These are phyloP conservation scores for Penicilliopsis zonata DNA, from an alignment of 495 filamentous ascomycete species.

Conservation along the genomic window DNA sequence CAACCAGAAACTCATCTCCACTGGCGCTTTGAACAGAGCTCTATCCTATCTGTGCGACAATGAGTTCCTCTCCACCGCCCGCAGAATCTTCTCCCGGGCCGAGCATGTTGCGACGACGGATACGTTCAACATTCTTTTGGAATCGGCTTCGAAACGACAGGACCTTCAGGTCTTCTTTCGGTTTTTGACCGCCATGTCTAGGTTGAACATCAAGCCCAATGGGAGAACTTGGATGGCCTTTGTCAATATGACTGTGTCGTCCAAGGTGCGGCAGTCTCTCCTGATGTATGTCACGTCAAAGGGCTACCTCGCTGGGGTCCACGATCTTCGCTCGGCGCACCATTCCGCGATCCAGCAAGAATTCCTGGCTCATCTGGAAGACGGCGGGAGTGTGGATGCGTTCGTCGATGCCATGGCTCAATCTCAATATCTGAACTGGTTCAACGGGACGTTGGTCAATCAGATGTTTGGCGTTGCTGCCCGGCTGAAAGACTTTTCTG, in stretches of 20 bases:
- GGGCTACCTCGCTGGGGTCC: slow-evolving; percentile 15
- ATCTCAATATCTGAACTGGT: slow-evolving; percentile 20
- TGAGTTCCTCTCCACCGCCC: slow-evolving; percentile 15
- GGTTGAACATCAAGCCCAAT: slow-evolving; percentile 24
- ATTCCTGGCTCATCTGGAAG: slow-evolving; percentile 20
- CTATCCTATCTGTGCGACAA: slow-evolving; percentile 23
- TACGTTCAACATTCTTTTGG: slow-evolving; percentile 34
- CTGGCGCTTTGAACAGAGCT: slow-evolving; percentile 28
- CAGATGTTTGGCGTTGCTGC: slow-evolving; percentile 22
- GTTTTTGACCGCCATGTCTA: slow-evolving; percentile 21
- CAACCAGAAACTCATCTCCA: slow-evolving; percentile 18
- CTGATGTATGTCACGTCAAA: slow-evolving; percentile 21
- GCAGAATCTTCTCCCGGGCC: slow-evolving; percentile 15
- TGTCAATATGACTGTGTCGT: slow-evolving; percentile 18
- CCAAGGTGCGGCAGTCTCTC: slow-evolving; percentile 18
- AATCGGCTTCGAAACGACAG: slow-evolving; percentile 19
- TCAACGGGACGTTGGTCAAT: slow-evolving; percentile 19
- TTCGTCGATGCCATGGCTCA: slow-evolving; percentile 22
- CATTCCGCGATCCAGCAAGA: slow-evolving; percentile 21
- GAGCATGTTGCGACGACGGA: slow-evolving; percentile 26
- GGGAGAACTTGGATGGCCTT: slow-evolving; percentile 32
- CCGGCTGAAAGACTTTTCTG: slow-evolving; percentile 10
- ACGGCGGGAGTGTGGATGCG: slow-evolving; percentile 17
- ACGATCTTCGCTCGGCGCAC: slow-evolving; percentile 12
- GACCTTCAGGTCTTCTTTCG: slow-evolving; percentile 20